A percentile compares a stretch with the other conserved stretches of the same genome.
phyloP scores from a whole-genome alignment of 768 basidiomycete genomes.

The Tylopilus vinaceipallidus region DNA sequence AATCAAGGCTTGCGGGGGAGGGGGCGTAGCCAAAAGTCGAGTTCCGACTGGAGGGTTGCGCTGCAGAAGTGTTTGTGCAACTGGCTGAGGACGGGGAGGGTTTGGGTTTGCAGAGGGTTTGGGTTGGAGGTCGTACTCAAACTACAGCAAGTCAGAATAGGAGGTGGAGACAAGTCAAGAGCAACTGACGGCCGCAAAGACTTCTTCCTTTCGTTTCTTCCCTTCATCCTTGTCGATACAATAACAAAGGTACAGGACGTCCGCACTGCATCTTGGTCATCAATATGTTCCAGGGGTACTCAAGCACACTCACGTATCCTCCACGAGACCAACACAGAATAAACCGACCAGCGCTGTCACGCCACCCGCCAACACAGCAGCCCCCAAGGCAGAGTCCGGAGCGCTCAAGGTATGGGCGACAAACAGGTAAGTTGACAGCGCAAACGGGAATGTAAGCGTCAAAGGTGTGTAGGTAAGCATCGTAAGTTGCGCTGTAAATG shows the following conservation, averaged over 20 bases:
- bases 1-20: constrained; percentile 13
- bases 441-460: constrained; percentile 78
- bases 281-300: not conserved
- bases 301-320: constrained; percentile 56
- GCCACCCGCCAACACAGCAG: constrained; percentile 72
- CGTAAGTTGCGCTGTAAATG: constrained; percentile 54
- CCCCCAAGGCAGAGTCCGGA: constrained; percentile 71
- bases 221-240: constrained; percentile 61
- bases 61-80: constrained; percentile 10
- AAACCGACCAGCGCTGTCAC: constrained; percentile 79
- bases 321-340: constrained; percentile 80
- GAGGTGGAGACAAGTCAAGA: not conserved
- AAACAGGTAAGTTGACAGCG: constrained; percentile 81
- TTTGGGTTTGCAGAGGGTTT: constrained; percentile 6
- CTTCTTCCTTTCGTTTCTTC: constrained; percentile 48
- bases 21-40: constrained; percentile 6
- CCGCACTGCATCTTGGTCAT: constrained; percentile 41
- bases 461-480: constrained; percentile 71
- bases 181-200: constrained; percentile 51
- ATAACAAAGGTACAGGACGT: constrained; percentile 66
- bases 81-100: constrained; percentile 17
- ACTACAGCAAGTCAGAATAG: constrained; percentile 26
- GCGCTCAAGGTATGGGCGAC: constrained; percentile 77
- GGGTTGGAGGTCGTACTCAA: constrained; percentile 39
- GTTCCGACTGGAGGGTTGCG: constrained; percentile 7